Evolutionary conservation across 257 asterid genomes (phyloP).

Genomic region (Verbascum thapsus): DNA sequence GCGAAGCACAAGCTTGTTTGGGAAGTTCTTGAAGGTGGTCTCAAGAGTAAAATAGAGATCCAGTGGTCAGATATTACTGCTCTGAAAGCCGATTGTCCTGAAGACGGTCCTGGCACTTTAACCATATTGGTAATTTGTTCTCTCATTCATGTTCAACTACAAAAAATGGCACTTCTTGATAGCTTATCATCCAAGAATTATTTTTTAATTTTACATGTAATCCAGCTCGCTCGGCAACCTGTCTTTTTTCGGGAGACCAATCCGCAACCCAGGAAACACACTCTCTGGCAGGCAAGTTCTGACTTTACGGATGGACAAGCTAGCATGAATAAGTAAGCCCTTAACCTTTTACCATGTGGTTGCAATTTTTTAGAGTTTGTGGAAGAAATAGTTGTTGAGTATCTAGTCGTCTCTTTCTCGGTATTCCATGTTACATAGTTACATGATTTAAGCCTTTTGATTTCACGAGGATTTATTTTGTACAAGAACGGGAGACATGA

Average conservation of each 20-base stretch:
- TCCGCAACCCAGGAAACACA: constrained; percentile 93
- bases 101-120: constrained; percentile 55
- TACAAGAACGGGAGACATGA: constrained; percentile 4
- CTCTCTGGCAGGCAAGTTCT: constrained; percentile 71
- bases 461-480: not conserved
- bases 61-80: constrained; percentile 83
- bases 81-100: constrained; percentile 69
- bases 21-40: constrained; percentile 88
- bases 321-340: constrained; percentile 55
- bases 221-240: constrained; percentile 74
- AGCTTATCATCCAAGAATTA: constrained; percentile 1
- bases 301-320: constrained; percentile 94
- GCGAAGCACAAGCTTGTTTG: constrained; percentile 90
- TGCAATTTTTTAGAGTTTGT: not conserved
- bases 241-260: constrained; percentile 71
- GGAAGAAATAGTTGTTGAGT: constrained; percentile 2
- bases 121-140: constrained; percentile 62
- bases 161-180: not conserved
- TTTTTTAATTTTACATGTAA: constrained; percentile 22
- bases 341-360: constrained; percentile 7
- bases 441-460: constrained; percentile 4
- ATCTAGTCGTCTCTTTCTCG: constrained; percentile 5
- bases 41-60: constrained; percentile 87
- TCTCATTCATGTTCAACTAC: constrained; percentile 1
- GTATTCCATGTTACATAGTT: not conserved